Evolutionary conservation across 2,329 filamentous ascomycete genomes (phyloP), one percentile per base, ranked within the genome.

Genomic region (Stachybotrys elegans): DNA sequence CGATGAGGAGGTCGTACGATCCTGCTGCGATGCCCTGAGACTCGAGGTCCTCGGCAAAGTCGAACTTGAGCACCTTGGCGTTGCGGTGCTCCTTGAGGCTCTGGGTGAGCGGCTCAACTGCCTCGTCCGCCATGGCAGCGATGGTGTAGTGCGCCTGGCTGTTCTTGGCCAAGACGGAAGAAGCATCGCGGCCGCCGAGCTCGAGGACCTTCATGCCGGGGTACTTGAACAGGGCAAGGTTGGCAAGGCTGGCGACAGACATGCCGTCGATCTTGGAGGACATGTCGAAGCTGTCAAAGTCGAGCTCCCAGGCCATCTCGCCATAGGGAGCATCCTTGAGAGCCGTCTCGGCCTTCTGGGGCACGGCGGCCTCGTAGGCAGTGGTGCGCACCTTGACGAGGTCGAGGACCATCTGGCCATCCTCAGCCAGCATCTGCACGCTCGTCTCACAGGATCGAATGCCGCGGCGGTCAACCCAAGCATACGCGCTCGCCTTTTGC

Each of bases 291-390:
- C 20, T 51, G 23, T 57, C 57, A 23, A 60, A 35, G 37, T 60
- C 59, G 9, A 46, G 51, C 31, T 53, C 43, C 55, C 56, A 61
- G 19, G 40, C 41, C 48, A 61, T 54, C 43, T 57, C 49, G 3
- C 54, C 54, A 38, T 59, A 60, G 3, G 56, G 51, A 9, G 47
- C 48, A 12, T 48, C 43, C 39, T 46, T 35, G 7, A 54, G 38
- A 4, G 47, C 43, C 5, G 35, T 38, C 16, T 49, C 47, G 1
- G 43, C 40, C 34, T 51, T 53, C 40, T 57, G 56, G 1, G 59
- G 56, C 8, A 63, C 52, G 3, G 56, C 59, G 11, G 57, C 60
- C 38, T 63, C 61, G 42, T 62, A 61, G 8, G 21, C 36, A 5
- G 47, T 48, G 19, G 45, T 40, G n/a, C 56, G 52, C 19, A 62